Conservation (phyloP, 1,139 yeast species). For the Diutina ranongensis region DNA sequence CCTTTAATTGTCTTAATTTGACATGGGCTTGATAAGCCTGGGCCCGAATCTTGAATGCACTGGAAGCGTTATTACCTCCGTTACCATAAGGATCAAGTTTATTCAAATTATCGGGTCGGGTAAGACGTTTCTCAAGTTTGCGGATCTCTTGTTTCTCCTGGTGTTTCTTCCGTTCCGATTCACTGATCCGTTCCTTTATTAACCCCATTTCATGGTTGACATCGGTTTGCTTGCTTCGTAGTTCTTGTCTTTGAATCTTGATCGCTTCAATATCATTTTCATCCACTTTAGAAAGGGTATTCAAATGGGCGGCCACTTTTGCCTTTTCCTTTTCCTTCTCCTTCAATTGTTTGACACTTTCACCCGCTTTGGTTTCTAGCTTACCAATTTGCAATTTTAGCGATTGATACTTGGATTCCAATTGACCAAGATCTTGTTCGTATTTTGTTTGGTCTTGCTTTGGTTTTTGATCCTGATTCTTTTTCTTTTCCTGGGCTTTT, state of each 20-base stretch:
- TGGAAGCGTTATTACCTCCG: neutral
- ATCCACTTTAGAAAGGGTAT: constrained; percentile 12
- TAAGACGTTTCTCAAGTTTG: neutral
- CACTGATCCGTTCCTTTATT: constrained; percentile 6
- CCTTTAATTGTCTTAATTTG: neutral
- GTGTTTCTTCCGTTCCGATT: constrained; percentile 7
- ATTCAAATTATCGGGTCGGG: neutral
- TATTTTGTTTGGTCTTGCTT: neutral
- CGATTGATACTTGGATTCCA: constrained; percentile 7
- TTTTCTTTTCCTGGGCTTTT: constrained; percentile 8
- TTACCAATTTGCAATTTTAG: constrained; percentile 12
- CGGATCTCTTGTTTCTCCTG: constrained; percentile 9
- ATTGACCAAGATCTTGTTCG: neutral
- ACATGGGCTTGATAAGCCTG: constrained; percentile 1
- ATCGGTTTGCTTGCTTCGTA: constrained; percentile 11
- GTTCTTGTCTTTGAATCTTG: constrained; percentile 10
- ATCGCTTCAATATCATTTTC: constrained; percentile 12
- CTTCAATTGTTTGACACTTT: constrained; percentile 17
- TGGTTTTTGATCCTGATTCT: neutral
- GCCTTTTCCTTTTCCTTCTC: constrained; percentile 12
- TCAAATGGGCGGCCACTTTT: constrained; percentile 11
- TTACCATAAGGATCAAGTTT: constrained; percentile 1
- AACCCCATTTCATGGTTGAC: constrained; percentile 7
- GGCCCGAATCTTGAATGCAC: neutral
- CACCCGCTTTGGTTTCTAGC: constrained; percentile 14